These are phyloP conservation scores for Globisporangium cylindrosporum DNA, from an alignment of 352 stramenopile genomes.

Conservation along the genomic window DNA sequence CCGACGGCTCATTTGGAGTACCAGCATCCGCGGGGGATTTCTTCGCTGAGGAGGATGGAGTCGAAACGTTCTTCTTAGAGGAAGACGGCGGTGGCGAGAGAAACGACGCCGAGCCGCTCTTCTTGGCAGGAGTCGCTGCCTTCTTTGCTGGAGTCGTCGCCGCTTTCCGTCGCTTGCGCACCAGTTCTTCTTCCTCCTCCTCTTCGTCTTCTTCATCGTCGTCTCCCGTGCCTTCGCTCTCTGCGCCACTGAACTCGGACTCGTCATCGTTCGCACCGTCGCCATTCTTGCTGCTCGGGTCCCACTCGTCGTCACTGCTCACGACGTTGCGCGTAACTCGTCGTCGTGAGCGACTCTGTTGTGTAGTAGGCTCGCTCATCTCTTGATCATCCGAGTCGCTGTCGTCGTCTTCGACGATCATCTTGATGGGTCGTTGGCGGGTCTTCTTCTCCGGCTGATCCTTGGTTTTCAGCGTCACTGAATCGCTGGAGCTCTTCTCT, in stretches of 20 bases:
- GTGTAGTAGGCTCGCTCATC: not conserved
- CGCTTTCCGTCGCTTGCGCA: constrained; percentile 38
- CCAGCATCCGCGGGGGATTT: constrained; percentile 19
- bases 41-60: constrained; percentile 18
- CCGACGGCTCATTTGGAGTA: constrained; percentile 17
- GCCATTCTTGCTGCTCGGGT: constrained; percentile 33
- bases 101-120: constrained; percentile 29
- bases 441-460: constrained; percentile 24
- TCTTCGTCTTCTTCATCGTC: constrained; percentile 48
- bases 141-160: constrained; percentile 18
- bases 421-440: constrained; percentile 20
- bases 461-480: constrained; percentile 30
- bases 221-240: constrained; percentile 30
- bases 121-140: constrained; percentile 24
- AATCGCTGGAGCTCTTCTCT: not conserved
- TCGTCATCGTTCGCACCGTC: constrained; percentile 44
- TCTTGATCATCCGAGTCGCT: constrained; percentile 55
- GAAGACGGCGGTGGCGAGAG: constrained; percentile 26
- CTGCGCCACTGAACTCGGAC: constrained; percentile 47
- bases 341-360: constrained; percentile 24
- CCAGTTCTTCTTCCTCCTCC: constrained; percentile 37
- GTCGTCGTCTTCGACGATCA: constrained; percentile 80
- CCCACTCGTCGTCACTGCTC: constrained; percentile 48
- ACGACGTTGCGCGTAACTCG: constrained; percentile 28
- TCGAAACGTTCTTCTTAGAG: constrained; percentile 22